A percentile compares a stretch with the other conserved stretches of the same genome.
phyloP scores from a whole-genome alignment of 352 stramenopile species.

The Pythium chondricola region DNA sequence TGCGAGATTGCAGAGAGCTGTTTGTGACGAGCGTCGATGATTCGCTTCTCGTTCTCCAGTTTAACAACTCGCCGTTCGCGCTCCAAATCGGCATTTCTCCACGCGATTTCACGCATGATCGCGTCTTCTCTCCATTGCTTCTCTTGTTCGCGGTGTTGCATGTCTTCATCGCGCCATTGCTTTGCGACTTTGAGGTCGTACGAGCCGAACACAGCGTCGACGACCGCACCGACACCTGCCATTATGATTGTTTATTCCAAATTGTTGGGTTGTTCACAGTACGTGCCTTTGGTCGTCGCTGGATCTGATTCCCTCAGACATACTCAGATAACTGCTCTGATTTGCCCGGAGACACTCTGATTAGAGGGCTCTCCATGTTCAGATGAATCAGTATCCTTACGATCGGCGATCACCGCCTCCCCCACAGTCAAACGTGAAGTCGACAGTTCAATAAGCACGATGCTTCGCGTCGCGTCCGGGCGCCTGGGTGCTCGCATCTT shows the following conservation, averaged over 20 bases:
- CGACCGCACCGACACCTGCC: conserved; percentile 51
- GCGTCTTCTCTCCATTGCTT: conserved; percentile 80
- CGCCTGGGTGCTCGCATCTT: no score
- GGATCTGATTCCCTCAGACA: no score
- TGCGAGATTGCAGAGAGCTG: conserved; percentile 60
- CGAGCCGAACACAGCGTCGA: conserved; percentile 75
- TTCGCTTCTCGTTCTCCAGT: conserved; percentile 72
- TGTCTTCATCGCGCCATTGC: conserved; percentile 78
- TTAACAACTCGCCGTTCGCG: conserved; percentile 65
- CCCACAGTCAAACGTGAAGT: background rate
- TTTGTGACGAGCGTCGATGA: conserved; percentile 62
- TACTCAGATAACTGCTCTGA: background rate
- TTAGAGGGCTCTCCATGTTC: background rate
- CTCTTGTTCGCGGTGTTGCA: conserved; percentile 64
- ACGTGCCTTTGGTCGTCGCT: no score
- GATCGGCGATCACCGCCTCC: conserved; percentile 14
- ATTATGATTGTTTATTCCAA: conserved; percentile 15
- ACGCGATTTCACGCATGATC: conserved; percentile 54
- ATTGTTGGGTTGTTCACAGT: no score
- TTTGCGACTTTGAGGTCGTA: conserved; percentile 84
- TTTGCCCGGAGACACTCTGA: conserved; percentile 2
- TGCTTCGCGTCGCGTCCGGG: conserved; percentile 12
- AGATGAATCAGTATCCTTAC: conserved; percentile 21
- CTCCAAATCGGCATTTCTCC: conserved; percentile 64
- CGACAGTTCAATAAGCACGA: background rate